Evolutionary conservation across 768 basidiomycete genomes (phyloP).

Genomic region (Suillus alpinus): DNA sequence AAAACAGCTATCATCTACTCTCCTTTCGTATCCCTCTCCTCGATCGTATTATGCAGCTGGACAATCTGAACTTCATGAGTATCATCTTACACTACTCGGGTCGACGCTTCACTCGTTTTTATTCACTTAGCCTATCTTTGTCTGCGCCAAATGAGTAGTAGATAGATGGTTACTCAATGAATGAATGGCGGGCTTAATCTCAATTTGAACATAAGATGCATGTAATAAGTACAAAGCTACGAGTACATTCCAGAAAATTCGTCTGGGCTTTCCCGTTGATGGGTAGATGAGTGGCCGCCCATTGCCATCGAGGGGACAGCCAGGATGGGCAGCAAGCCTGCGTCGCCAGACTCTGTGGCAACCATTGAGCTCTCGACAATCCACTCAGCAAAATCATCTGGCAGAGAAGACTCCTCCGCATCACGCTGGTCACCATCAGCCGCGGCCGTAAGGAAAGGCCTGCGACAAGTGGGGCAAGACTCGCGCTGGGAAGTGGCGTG

Average conservation of each 20-base stretch:
- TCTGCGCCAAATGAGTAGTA: conserved; percentile 22
- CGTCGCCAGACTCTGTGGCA: conserved; percentile 10
- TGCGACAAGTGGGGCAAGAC: conserved; percentile 68
- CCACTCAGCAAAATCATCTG: conserved; percentile 17
- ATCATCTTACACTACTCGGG: conserved; percentile 19
- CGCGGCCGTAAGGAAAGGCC: conserved; percentile 34
- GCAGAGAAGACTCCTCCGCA: background rate
- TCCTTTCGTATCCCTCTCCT: conserved; percentile 20
- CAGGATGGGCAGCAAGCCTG: conserved; percentile 18
- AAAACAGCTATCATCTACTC: conserved; percentile 29
- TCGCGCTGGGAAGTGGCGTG: conserved; percentile 40
- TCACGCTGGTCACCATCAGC: conserved; percentile 13
- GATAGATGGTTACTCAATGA: conserved; percentile 22
- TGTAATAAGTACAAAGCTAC: conserved; percentile 20
- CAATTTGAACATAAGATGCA: background rate
- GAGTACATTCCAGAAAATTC: conserved; percentile 61
- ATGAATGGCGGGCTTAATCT: conserved; percentile 15
- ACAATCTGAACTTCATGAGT: conserved; percentile 19
- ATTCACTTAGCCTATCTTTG: conserved; percentile 16
- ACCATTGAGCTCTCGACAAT: conserved; percentile 19
- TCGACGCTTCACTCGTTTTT: conserved; percentile 14
- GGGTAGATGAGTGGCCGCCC: background rate
- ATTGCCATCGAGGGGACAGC: conserved; percentile 13
- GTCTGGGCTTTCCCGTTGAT: conserved; percentile 21
- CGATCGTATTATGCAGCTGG: conserved; percentile 16